These are phyloP conservation scores for Schrenkiella parvula DNA, from an alignment of 345 rosid genomes.

Conservation along the genomic window DNA sequence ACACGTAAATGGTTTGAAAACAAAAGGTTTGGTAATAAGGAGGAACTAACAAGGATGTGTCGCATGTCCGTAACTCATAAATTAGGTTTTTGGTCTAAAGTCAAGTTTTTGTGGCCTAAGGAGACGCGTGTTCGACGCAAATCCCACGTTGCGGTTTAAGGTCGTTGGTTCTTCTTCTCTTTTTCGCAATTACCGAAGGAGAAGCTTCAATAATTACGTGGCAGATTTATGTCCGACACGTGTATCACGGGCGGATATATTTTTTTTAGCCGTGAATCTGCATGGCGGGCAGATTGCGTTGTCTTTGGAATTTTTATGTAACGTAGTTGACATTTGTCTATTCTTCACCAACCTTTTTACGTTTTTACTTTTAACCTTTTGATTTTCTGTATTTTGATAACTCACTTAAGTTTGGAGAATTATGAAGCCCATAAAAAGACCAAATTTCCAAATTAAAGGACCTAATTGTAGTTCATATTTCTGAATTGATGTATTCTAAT, in stretches of 20 bases:
- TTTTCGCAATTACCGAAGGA: conserved; percentile 16
- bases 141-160: conserved; percentile 21
- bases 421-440: too few relatives aligned
- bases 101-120: neutral
- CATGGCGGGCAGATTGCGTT: too few relatives aligned
- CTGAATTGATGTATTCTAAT: too few relatives aligned
- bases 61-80: neutral
- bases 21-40: neutral
- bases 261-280: neutral
- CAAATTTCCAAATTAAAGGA: too few relatives aligned
- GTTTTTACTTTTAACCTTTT: too few relatives aligned
- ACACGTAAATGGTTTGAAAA: neutral
- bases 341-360: too few relatives aligned
- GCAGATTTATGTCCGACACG: neutral
- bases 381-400: too few relatives aligned
- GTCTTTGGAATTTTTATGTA: too few relatives aligned
- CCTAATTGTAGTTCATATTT: too few relatives aligned
- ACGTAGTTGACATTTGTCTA: too few relatives aligned
- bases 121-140: conserved; percentile 23
- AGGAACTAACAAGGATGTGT: conserved; percentile 7
- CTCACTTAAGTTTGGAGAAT: too few relatives aligned
- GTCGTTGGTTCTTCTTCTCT: conserved; percentile 7
- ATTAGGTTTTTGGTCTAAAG: conserved; percentile 1
- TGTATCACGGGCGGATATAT: neutral
- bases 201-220: conserved; percentile 16